Base-by-base conservation (phyloP, 2,329 filamentous ascomycete species). In the Fusarium penzigii region DNA sequence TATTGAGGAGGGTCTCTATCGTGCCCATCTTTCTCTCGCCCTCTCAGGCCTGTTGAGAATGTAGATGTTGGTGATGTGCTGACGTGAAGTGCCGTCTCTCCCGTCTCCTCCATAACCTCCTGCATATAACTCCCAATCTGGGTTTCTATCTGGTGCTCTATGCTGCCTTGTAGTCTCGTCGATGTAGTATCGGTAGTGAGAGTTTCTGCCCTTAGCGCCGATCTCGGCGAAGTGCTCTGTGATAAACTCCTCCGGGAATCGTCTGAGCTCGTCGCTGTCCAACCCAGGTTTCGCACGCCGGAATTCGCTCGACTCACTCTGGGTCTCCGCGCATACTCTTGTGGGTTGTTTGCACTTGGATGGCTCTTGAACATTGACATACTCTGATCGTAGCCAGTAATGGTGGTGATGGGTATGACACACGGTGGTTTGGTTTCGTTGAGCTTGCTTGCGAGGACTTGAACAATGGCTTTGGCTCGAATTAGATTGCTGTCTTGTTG, bases 401-500 rank as follows among this genome's bases (percentile, higher is more conserved):
- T 85, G 82, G 66, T 85, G 82, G 61, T 85, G 81, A 61, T 85
- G 82, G 57, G 78, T 82, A 65, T 85, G 82, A 61, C 81, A 83
- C 57, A 79, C 62, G 55, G 62, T 38, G 17, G 57, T 59, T 45
- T 59, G 48, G 51, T 53, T 46, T 64, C 49, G 45, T 57, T 48
- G 49, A 48, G 48, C 43, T 57, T 67, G 46, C 53, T 55, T 39
- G 44, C 57, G 46, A 61, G 64, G 46, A 62, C 58, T 49, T 44
- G 51, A 16, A 65, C 58, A 17, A 57, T 49, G 25, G 49, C 59
- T 41, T 64, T 53, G 48, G 52, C 56, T 65, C 65, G 63, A 6
- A 49, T 53, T 42, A 51, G 43, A 29, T 58, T 56, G 29, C 34
- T 44, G 13, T 40, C 42, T 48, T 25, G 45, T 42, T 49, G 41